phyloP scores from a whole-genome alignment of 2,329 filamentous ascomycete species.

The Fusarium paranaense region DNA sequence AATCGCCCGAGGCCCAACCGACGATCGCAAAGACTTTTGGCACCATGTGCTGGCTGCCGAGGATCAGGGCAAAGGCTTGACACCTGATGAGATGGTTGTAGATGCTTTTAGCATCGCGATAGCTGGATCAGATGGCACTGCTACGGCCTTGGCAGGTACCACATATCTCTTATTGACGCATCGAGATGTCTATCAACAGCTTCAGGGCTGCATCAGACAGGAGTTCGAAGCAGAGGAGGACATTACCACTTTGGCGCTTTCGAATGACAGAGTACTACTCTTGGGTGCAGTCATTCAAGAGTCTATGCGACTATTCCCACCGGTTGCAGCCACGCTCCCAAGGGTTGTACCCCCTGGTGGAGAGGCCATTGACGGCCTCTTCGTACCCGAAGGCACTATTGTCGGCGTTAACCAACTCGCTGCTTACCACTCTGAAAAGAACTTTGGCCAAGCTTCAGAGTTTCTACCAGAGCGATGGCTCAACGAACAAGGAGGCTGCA shows the following conservation, averaged over 20 bases:
- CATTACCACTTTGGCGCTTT: conserved; percentile 8
- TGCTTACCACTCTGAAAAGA: conserved; percentile 20
- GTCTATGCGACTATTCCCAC: conserved; percentile 34
- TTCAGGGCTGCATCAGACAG: conserved; percentile 5
- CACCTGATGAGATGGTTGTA: conserved; percentile 31
- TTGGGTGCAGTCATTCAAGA: conserved; percentile 32
- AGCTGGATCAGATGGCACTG: conserved; percentile 35
- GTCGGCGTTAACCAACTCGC: conserved; percentile 34
- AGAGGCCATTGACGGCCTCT: conserved; percentile 23
- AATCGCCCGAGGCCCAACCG: conserved; percentile 25
- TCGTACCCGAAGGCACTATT: conserved; percentile 27
- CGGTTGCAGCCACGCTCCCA: conserved; percentile 31
- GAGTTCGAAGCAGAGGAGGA: conserved; percentile 12
- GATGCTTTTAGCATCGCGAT: conserved; percentile 38
- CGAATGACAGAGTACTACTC: conserved; percentile 9
- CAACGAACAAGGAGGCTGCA: background rate
- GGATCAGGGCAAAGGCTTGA: conserved; percentile 11
- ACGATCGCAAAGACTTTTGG: conserved; percentile 39
- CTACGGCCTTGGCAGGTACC: conserved; percentile 25
- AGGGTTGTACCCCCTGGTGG: conserved; percentile 20
- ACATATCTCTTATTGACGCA: conserved; percentile 22
- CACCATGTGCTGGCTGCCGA: conserved; percentile 30
- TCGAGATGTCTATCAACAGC: background rate
- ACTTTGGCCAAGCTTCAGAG: conserved; percentile 11
- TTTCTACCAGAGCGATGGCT: conserved; percentile 36